phyloP scores from a whole-genome alignment of 208 protist genomes.

The Kentomonas sorsogonicus region DNA sequence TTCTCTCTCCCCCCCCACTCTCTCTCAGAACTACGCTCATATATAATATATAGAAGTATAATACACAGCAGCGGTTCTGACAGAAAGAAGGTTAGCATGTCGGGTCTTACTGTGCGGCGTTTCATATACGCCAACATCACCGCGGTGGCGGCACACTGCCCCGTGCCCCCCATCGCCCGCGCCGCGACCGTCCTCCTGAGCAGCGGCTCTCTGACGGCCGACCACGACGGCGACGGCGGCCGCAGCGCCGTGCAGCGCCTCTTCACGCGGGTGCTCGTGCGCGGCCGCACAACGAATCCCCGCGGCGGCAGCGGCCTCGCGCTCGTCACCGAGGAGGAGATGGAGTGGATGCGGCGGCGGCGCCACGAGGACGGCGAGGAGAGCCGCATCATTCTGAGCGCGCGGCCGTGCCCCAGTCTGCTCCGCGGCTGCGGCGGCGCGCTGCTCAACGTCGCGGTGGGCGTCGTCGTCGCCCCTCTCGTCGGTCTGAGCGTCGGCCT shows the following conservation, averaged over 20 bases:
- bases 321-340: conserved; percentile 66
- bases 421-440: conserved; percentile 42
- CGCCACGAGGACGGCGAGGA: conserved; percentile 57
- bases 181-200: conserved; percentile 18
- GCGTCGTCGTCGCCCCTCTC: conserved; percentile 47
- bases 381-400: conserved; percentile 64
- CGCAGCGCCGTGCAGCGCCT: not conserved
- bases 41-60: too few relatives aligned
- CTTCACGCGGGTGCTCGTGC: conserved; percentile 15
- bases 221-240: not conserved
- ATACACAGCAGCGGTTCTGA: not conserved
- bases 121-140: conserved; percentile 71
- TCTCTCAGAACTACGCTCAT: too few relatives aligned
- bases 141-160: conserved; percentile 56
- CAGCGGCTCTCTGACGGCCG: conserved; percentile 1
- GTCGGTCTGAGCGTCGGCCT: conserved; percentile 62
- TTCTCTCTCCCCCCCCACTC: too few relatives aligned
- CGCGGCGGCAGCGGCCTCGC: conserved; percentile 39
- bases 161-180: conserved; percentile 24
- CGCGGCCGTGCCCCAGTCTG: conserved; percentile 42
- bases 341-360: conserved; percentile 45
- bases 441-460: conserved; percentile 42
- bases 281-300: not conserved
- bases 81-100: conserved; percentile 18
- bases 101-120: conserved; percentile 47